These are phyloP conservation scores for Trichoderma pleuroti DNA, from an alignment of 2,329 filamentous ascomycete species.

Conservation along the genomic window DNA sequence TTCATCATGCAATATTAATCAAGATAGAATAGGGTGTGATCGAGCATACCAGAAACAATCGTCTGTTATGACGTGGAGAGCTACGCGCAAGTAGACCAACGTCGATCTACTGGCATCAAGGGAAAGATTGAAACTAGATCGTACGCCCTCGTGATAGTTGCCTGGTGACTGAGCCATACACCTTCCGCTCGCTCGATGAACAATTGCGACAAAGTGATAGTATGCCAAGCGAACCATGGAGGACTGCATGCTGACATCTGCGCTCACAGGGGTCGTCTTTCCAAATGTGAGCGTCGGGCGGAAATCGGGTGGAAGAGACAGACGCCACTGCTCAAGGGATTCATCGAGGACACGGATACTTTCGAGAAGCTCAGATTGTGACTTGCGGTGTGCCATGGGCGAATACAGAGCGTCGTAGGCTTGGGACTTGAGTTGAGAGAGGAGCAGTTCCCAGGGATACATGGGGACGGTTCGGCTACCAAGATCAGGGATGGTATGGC, in stretches of 20 bases:
- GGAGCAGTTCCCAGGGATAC: not conserved
- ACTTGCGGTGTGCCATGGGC: not conserved
- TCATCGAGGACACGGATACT: not conserved
- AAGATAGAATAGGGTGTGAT: not conserved
- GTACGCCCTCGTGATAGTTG: not conserved
- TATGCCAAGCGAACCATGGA: not conserved
- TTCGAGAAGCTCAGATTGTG: not conserved
- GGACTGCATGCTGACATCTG: not conserved
- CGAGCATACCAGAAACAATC: not conserved
- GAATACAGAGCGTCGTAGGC: not conserved
- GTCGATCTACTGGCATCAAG: constrained; percentile 1
- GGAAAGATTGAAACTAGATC: not conserved
- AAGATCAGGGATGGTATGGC: not conserved
- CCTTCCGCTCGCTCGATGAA: not conserved
- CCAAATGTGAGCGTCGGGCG: not conserved
- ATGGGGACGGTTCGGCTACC: not conserved
- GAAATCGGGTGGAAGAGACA: not conserved
- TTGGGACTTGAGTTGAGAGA: not conserved
- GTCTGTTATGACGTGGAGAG: not conserved
- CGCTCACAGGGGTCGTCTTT: not conserved
- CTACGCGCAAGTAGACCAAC: not conserved
- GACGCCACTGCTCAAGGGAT: not conserved
- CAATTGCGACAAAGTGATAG: not conserved
- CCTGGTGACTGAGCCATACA: not conserved
- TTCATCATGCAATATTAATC: not conserved